phyloP scores from a whole-genome alignment of 2,329 filamentous ascomycete genomes.

The Fusarium camptoceras region DNA sequence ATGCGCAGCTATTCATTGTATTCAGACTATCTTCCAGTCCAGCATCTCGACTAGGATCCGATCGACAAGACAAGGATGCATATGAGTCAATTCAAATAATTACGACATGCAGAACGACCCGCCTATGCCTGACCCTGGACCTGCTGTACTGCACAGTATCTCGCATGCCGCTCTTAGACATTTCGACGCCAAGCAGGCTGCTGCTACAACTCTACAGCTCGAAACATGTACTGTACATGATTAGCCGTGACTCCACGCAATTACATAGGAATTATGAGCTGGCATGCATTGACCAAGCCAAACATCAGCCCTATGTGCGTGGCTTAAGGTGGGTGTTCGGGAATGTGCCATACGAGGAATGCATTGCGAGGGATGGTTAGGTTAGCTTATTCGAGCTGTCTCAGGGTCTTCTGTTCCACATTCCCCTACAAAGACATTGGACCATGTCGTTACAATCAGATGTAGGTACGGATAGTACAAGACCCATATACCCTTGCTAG shows the following conservation, averaged over 20 bases:
- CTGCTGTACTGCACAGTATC: background rate
- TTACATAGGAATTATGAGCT: constrained; percentile 16
- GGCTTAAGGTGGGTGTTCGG: background rate
- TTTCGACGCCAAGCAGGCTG: constrained; percentile 32
- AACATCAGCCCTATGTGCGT: constrained; percentile 25
- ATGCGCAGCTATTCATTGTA: background rate
- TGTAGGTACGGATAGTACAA: background rate
- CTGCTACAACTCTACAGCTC: constrained; percentile 1
- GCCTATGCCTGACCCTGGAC: background rate
- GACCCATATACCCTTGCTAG: background rate
- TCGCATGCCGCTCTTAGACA: constrained; percentile 17
- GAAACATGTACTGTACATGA: background rate
- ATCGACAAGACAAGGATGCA: background rate
- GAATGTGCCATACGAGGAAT: constrained; percentile 19
- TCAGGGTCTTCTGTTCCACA: background rate
- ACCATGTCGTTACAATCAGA: background rate
- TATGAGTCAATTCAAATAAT: constrained; percentile 25
- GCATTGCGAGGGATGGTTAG: constrained; percentile 15
- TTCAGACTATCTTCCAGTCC: background rate
- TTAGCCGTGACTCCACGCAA: constrained; percentile 1
- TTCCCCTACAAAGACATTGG: background rate
- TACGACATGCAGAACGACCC: constrained; percentile 3
- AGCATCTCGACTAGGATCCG: background rate
- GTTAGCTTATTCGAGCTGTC: background rate
- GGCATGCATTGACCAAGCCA: constrained; percentile 14